Conservation (phyloP, 2,329 filamentous ascomycete species). For the Paecilomyces niveus region DNA sequence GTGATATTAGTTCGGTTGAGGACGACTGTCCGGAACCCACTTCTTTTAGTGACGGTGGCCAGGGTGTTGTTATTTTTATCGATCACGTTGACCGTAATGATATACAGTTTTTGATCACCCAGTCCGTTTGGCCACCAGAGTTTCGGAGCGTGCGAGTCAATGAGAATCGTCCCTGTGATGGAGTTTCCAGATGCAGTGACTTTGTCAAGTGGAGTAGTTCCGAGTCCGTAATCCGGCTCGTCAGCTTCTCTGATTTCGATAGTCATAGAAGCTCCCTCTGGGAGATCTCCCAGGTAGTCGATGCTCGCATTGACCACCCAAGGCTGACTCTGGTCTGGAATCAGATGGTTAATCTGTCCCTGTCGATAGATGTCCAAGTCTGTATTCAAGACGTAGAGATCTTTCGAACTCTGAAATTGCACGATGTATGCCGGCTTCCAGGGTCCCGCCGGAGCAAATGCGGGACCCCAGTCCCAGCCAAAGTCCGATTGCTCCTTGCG, state of each 20-base stretch:
- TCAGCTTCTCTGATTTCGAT: conserved; percentile 41
- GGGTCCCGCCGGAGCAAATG: conserved; percentile 55
- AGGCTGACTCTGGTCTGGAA: conserved; percentile 49
- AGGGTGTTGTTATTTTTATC: conserved; percentile 30
- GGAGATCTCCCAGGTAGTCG: conserved; percentile 48
- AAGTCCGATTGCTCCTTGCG: conserved; percentile 58
- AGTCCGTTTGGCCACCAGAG: conserved; percentile 57
- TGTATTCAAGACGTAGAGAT: conserved; percentile 45
- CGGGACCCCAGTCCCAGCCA: conserved; percentile 59
- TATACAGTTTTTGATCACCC: conserved; percentile 52
- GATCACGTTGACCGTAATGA: conserved; percentile 45
- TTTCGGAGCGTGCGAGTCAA: conserved; percentile 41
- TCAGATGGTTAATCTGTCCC: conserved; percentile 52
- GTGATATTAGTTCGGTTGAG: conserved; percentile 51
- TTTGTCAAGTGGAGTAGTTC: conserved; percentile 31
- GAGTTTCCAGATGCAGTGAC: conserved; percentile 35
- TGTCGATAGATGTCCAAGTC: conserved; percentile 53
- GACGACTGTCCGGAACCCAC: conserved; percentile 57
- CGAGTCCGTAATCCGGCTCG: conserved; percentile 30
- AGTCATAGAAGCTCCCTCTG: conserved; percentile 35
- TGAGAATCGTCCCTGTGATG: conserved; percentile 43
- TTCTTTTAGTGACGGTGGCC: conserved; percentile 45
- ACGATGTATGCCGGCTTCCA: conserved; percentile 55
- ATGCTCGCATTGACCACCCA: conserved; percentile 58
- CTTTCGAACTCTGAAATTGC: conserved; percentile 38